Evolutionary conservation across 257 asterid genomes (phyloP).

Genomic region (Gentiana macrophylla): DNA sequence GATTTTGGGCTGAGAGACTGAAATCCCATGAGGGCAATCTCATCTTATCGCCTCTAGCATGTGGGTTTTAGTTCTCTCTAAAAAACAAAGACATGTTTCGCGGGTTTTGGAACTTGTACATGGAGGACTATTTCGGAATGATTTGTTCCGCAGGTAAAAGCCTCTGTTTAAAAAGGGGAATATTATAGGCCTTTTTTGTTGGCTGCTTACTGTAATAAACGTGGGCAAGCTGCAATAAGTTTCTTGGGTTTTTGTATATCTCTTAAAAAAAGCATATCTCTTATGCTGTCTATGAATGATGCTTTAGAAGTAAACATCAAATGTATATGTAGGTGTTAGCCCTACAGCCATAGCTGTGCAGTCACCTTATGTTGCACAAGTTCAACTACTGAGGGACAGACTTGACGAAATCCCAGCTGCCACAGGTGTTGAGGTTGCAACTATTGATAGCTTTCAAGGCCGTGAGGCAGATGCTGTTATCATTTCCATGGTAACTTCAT

Average conservation of each 20-base stretch:
- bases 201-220: background rate
- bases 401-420: slow-evolving; percentile 68
- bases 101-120: background rate
- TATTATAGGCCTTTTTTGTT: background rate
- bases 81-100: too few species aligned
- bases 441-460: slow-evolving; percentile 96
- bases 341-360: slow-evolving; percentile 81
- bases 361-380: slow-evolving; percentile 98
- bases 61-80: too few species aligned
- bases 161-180: background rate
- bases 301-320: background rate
- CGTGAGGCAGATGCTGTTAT: slow-evolving; percentile 97
- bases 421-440: slow-evolving; percentile 74
- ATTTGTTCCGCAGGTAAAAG: background rate
- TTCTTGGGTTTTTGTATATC: background rate
- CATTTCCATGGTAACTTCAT: slow-evolving; percentile 65
- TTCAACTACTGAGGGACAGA: slow-evolving; percentile 82
- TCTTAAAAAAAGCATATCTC: background rate
- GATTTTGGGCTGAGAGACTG: too few species aligned
- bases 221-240: background rate
- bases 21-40: too few species aligned
- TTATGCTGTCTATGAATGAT: background rate
- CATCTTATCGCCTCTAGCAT: too few species aligned
- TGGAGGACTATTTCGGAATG: background rate
- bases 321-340: slow-evolving; percentile 49